phyloP scores from a whole-genome alignment of 345 rosid genomes.

The Aquilaria yunnanensis region DNA sequence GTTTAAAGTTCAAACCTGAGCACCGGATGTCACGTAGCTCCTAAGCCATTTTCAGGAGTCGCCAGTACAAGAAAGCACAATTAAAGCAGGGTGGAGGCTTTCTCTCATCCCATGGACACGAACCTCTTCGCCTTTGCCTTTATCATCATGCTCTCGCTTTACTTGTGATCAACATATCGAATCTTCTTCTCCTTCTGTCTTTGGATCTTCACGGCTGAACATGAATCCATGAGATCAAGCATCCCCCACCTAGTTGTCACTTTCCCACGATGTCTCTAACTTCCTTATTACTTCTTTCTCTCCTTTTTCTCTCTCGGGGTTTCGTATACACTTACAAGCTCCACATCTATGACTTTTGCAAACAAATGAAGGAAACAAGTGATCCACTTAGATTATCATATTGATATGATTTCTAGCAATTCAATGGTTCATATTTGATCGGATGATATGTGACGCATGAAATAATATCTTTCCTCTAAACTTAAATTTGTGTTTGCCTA shows the following conservation, averaged over 20 bases:
- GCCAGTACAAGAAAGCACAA: no score
- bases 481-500: no score
- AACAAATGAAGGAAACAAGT: not conserved
- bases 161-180: constrained; percentile 38
- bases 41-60: no score
- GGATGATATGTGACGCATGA: no score
- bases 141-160: constrained; percentile 20
- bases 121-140: constrained; percentile 19
- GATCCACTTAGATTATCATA: constrained; percentile 1
- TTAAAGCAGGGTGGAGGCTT: constrained; percentile 14
- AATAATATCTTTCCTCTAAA: no score
- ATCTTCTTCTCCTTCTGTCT: constrained; percentile 18
- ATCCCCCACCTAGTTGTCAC: not conserved
- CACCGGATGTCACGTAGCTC: no score
- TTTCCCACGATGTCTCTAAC: not conserved
- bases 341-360: no score
- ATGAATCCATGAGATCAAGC: not conserved
- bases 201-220: no score
- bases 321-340: no score
- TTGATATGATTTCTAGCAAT: not conserved
- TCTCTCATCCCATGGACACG: constrained; percentile 35
- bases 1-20: no score
- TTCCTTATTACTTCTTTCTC: constrained; percentile 6
- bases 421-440: no score
- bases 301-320: no score